phyloP scores from a whole-genome alignment of 352 stramenopile species.

The Globisporangium irregulare region DNA sequence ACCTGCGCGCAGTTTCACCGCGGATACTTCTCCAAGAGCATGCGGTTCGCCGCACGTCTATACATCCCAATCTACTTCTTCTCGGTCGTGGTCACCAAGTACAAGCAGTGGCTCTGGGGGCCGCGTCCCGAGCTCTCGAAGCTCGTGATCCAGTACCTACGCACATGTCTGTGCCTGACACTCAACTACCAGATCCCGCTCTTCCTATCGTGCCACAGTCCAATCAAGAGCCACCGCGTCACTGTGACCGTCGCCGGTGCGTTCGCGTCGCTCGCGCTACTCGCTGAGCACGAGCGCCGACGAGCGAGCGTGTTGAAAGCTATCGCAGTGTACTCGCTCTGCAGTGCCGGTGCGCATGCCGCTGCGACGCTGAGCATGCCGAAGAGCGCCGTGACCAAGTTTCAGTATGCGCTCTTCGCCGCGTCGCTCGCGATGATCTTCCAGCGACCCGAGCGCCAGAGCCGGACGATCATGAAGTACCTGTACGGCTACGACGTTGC shows the following conservation, averaged over 20 bases:
- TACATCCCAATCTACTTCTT: conserved; percentile 69
- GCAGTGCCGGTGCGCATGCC: conserved; percentile 30
- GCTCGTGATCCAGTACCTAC: conserved; percentile 45
- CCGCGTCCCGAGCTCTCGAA: conserved; percentile 37
- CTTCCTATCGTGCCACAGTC: conserved; percentile 44
- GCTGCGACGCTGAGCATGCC: conserved; percentile 20
- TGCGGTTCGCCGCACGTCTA: conserved; percentile 41
- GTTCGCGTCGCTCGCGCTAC: conserved; percentile 41
- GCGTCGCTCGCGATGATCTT: conserved; percentile 47
- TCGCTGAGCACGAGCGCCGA: conserved; percentile 50
- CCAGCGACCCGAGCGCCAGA: conserved; percentile 37
- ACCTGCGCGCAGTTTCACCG: conserved; percentile 49
- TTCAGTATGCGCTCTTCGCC: conserved; percentile 42
- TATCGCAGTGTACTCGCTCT: conserved; percentile 49
- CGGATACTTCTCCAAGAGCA: conserved; percentile 31
- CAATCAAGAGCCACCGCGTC: conserved; percentile 27
- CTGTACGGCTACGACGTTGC: conserved; percentile 49
- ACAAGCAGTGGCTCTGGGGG: conserved; percentile 59
- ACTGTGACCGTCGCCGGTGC: conserved; percentile 36
- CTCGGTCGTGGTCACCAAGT: conserved; percentile 48
- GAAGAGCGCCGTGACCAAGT: conserved; percentile 17
- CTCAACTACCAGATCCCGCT: conserved; percentile 60
- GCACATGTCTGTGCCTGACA: conserved; percentile 57
- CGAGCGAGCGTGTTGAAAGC: conserved; percentile 56
- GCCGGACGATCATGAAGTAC: conserved; percentile 40